Evolutionary conservation across 306 rosid genomes (phyloP).

Genomic region (Vachellia collinsii): DNA sequence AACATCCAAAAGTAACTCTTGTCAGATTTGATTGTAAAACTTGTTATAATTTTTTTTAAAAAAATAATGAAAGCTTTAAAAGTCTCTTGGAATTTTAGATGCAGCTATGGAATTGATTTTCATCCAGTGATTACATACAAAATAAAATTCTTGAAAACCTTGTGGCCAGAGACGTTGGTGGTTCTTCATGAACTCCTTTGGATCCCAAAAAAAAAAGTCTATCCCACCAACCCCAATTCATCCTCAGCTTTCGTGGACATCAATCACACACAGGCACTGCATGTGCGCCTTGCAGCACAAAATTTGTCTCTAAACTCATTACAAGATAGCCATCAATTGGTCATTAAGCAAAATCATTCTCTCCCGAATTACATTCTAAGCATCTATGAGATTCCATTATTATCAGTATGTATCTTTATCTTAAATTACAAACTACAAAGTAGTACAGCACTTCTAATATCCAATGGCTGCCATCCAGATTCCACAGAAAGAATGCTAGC

Average conservation of each 20-base stretch:
- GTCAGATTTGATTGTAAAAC: background rate
- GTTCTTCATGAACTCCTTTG: too few relatives aligned
- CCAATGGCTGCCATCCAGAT: slow-evolving; percentile 39
- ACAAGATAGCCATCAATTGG: slow-evolving; percentile 24
- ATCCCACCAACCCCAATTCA: too few relatives aligned
- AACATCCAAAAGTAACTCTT: too few relatives aligned
- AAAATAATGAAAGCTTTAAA: too few relatives aligned
- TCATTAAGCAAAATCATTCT: slow-evolving; percentile 15
- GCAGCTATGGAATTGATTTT: too few relatives aligned
- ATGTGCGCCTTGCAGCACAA: background rate
- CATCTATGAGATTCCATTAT: slow-evolving; percentile 27
- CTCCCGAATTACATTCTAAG: slow-evolving; percentile 32
- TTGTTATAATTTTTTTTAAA: too few relatives aligned
- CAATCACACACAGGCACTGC: background rate
- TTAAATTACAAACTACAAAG: slow-evolving; percentile 27
- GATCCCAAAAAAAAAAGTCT: too few relatives aligned
- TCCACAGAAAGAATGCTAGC: slow-evolving; percentile 48
- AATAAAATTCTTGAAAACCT: too few relatives aligned
- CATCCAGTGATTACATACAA: too few relatives aligned
- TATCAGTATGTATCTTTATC: slow-evolving; percentile 36
- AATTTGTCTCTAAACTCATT: background rate
- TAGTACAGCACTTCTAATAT: slow-evolving; percentile 28
- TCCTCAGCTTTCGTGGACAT: too few relatives aligned
- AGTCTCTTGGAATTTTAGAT: too few relatives aligned
- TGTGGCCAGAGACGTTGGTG: too few relatives aligned